A percentile compares a stretch with the other conserved stretches of the same genome.
Conservation (phyloP, 164 flowering plant genomes). For the Kingdonia uniflora region DNA sequence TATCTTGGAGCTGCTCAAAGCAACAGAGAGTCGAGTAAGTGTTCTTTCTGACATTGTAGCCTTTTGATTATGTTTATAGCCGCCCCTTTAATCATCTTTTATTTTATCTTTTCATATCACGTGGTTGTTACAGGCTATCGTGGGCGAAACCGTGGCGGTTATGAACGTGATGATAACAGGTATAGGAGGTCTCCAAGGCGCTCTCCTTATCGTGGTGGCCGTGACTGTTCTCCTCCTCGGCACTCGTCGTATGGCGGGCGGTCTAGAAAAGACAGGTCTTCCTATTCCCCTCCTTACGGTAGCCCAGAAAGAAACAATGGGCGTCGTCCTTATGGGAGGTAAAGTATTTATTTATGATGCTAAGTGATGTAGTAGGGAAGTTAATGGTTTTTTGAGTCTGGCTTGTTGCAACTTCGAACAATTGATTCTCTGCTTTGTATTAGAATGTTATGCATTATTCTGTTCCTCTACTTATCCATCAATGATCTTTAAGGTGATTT, state of each 20-base stretch:
- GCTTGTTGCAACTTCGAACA: too few relatives aligned
- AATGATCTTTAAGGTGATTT: too few relatives aligned
- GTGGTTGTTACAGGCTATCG: slow-evolving; percentile 27
- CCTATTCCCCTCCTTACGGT: slow-evolving; percentile 42
- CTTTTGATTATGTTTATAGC: too few relatives aligned
- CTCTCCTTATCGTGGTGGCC: slow-evolving; percentile 58
- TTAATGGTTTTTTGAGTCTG: too few relatives aligned
- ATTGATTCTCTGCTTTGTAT: too few relatives aligned
- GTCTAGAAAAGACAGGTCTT: slow-evolving; percentile 56
- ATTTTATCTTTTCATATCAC: neutral
- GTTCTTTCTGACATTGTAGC: too few relatives aligned
- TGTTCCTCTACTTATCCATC: too few relatives aligned
- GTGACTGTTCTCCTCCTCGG: slow-evolving; percentile 47
- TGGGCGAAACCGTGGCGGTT: slow-evolving; percentile 33
- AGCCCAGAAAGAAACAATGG: slow-evolving; percentile 43
- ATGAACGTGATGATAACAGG: slow-evolving; percentile 45
- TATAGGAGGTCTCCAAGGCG: slow-evolving; percentile 59
- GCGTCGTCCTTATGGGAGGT: slow-evolving; percentile 20
- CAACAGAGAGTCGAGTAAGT: slow-evolving; percentile 57
- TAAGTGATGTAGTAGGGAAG: too few relatives aligned
- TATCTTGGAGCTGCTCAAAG: slow-evolving; percentile 76
- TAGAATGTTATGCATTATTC: too few relatives aligned
- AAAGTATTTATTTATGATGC: too few relatives aligned
- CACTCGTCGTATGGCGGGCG: slow-evolving; percentile 57
- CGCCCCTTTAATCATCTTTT: neutral